These are phyloP conservation scores for Drosera capensis DNA, from an alignment of 148 eudicot genomes.

Conservation along the genomic window DNA sequence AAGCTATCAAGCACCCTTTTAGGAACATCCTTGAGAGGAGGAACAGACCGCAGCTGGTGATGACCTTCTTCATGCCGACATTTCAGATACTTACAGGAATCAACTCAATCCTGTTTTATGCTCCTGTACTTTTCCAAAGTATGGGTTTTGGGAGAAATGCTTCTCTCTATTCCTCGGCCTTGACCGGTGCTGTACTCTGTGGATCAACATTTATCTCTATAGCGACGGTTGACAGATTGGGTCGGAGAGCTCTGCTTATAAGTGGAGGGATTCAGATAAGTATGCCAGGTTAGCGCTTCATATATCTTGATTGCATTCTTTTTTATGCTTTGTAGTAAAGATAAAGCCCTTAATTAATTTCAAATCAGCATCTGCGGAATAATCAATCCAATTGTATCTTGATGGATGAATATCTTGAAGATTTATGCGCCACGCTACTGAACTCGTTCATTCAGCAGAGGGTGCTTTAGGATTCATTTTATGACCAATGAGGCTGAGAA, in stretches of 20 bases:
- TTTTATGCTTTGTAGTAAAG: neutral
- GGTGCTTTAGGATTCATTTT: no score
- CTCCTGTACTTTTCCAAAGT: constrained; percentile 78
- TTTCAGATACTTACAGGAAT: constrained; percentile 85
- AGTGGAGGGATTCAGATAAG: constrained; percentile 65
- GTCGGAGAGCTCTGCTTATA: constrained; percentile 48
- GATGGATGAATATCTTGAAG: no score
- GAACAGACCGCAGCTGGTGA: constrained; percentile 62
- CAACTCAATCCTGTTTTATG: constrained; percentile 74
- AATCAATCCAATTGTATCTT: no score
- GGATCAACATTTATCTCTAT: constrained; percentile 55
- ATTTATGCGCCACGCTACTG: no score
- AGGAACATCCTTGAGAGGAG: constrained; percentile 57
- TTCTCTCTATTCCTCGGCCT: constrained; percentile 56
- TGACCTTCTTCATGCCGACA: constrained; percentile 71
- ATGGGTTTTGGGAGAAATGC: constrained; percentile 59
- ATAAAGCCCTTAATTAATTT: neutral
- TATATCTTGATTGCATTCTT: neutral
- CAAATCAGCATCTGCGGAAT: neutral
- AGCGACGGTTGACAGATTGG: constrained; percentile 51
- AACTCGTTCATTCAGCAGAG: no score
- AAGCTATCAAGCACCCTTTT: constrained; percentile 57
- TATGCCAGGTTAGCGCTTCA: constrained; percentile 33
- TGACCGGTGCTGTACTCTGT: constrained; percentile 56
- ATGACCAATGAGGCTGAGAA: no score